A percentile compares a stretch with the other conserved stretches of the same genome.
phyloP scores from a whole-genome alignment of 495 filamentous ascomycete genomes.

The Bombardia bombarda region DNA sequence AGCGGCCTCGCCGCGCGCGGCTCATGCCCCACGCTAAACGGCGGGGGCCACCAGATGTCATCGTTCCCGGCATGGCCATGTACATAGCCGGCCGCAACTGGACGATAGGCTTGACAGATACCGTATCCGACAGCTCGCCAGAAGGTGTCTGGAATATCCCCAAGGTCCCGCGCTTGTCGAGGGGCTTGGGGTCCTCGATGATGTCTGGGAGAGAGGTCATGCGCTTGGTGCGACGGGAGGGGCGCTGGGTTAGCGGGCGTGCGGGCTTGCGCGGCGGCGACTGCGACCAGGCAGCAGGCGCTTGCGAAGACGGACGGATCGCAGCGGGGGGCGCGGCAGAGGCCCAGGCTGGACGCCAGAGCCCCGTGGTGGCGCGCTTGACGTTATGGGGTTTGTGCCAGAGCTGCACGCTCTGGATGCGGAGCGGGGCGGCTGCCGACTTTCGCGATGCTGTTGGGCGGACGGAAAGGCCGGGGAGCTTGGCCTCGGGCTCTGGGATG shows the following conservation, averaged over 20 bases:
- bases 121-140: slow-evolving; percentile 48
- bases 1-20: slow-evolving; percentile 25
- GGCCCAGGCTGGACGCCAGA: slow-evolving; percentile 29
- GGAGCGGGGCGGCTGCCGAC: slow-evolving; percentile 17
- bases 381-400: slow-evolving; percentile 30
- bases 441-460: slow-evolving; percentile 28
- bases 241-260: slow-evolving; percentile 35
- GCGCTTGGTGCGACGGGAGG: slow-evolving; percentile 42
- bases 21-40: slow-evolving; percentile 23
- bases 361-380: slow-evolving; percentile 14
- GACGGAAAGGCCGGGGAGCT: slow-evolving; percentile 21
- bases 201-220: slow-evolving; percentile 48
- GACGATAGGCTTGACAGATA: too few species aligned
- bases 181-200: slow-evolving; percentile 44
- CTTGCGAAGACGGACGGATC: slow-evolving; percentile 17
- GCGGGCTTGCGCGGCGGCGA: slow-evolving; percentile 19
- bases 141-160: slow-evolving; percentile 52
- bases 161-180: slow-evolving; percentile 42
- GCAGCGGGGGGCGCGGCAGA: slow-evolving; percentile 31
- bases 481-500: slow-evolving; percentile 4
- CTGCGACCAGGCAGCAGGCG: slow-evolving; percentile 6
- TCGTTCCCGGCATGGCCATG: slow-evolving; percentile 42
- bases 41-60: slow-evolving; percentile 31
- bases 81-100: slow-evolving; percentile 22
- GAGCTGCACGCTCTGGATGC: slow-evolving; percentile 29